These are phyloP conservation scores for Ajuga chamaepitys DNA, from an alignment of 257 asterid species.

Conservation along the genomic window DNA sequence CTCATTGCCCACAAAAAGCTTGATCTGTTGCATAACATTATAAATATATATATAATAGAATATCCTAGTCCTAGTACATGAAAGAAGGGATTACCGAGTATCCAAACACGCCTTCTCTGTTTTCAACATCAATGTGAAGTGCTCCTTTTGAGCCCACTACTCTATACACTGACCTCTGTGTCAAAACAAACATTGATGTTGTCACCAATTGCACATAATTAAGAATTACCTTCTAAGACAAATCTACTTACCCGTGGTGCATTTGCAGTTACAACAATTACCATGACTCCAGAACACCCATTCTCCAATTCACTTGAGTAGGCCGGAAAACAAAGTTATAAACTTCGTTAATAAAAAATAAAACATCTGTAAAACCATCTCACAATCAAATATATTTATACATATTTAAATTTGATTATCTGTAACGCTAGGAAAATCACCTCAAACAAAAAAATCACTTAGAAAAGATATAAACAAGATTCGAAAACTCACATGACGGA, in stretches of 20 bases:
- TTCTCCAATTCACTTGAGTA: conserved; percentile 50
- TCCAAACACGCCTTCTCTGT: conserved; percentile 39
- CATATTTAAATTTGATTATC: no score
- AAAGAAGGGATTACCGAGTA: conserved; percentile 30
- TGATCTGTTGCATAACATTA: not conserved
- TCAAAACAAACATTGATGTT: no score
- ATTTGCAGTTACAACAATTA: conserved; percentile 48
- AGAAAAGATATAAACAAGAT: not conserved
- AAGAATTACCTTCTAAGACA: no score
- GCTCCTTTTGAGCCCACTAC: conserved; percentile 61
- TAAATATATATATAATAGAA: no score
- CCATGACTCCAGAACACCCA: conserved; percentile 62
- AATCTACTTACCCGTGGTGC: conserved; percentile 53
- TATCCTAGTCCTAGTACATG: not conserved
- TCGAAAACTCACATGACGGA: conserved; percentile 45
- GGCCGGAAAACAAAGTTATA: conserved; percentile 11
- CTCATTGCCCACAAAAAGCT: conserved; percentile 36
- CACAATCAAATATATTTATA: not conserved
- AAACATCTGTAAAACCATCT: not conserved
- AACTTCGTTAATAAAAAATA: no score
- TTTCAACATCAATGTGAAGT: conserved; percentile 45
- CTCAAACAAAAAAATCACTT: not conserved
- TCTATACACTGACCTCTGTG: no score
- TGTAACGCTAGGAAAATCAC: no score
- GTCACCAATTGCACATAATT: no score